These are phyloP conservation scores for Spathaspora passalidarum DNA, from an alignment of 805 yeast species.

Conservation along the genomic window DNA sequence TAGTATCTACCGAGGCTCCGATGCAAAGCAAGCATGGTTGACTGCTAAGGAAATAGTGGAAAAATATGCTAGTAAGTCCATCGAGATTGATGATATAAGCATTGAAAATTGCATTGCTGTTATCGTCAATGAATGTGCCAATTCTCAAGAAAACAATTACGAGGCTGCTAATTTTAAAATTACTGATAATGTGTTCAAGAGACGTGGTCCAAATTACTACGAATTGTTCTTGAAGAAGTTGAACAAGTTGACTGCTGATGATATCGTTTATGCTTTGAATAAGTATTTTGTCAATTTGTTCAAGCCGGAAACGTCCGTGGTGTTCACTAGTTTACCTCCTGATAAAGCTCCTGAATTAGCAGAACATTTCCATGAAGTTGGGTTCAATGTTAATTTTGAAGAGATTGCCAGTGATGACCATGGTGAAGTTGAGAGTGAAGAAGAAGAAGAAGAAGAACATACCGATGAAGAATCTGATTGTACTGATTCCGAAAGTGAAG, in stretches of 20 bases:
- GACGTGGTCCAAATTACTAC: constrained; percentile 68
- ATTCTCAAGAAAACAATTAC: constrained; percentile 59
- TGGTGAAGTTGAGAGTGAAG: constrained; percentile 22
- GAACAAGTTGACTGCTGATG: constrained; percentile 50
- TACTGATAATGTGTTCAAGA: constrained; percentile 60
- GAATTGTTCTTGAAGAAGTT: constrained; percentile 51
- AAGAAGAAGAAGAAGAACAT: constrained; percentile 24
- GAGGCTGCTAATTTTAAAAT: constrained; percentile 67
- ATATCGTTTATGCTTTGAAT: constrained; percentile 47
- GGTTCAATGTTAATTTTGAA: constrained; percentile 61
- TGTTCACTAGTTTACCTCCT: constrained; percentile 76
- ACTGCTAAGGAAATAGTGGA: constrained; percentile 65
- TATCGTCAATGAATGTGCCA: constrained; percentile 69
- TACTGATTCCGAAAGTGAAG: background rate
- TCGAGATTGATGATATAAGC: constrained; percentile 53
- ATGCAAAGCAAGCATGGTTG: constrained; percentile 60
- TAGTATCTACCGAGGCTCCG: constrained; percentile 79
- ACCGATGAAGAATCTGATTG: constrained; percentile 11
- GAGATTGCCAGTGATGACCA: constrained; percentile 36
- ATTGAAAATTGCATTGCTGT: constrained; percentile 75
- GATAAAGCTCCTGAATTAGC: constrained; percentile 48
- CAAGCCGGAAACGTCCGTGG: constrained; percentile 48
- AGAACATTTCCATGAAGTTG: constrained; percentile 46
- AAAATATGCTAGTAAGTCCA: constrained; percentile 53
- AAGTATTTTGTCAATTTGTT: constrained; percentile 68